These are phyloP conservation scores for Digitaria exilis DNA, from an alignment of 202 grass and related monocot genomes.

Conservation along the genomic window DNA sequence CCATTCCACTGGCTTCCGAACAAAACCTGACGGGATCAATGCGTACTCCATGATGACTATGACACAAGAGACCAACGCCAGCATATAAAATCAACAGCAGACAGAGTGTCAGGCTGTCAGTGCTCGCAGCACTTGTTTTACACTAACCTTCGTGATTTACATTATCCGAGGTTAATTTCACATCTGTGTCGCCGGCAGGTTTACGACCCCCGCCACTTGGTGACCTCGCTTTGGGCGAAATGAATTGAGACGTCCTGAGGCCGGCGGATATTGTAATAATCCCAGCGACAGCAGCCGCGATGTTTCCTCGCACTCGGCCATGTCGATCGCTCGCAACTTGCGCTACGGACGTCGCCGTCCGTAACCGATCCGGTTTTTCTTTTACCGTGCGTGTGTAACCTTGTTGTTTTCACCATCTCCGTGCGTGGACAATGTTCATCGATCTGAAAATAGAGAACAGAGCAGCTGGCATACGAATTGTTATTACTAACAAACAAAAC, in stretches of 20 bases:
- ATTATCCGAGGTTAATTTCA: background rate
- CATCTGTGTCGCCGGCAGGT: background rate
- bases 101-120: background rate
- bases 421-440: background rate
- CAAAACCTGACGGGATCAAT: no score
- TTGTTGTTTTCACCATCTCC: background rate
- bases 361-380: background rate
- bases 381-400: background rate
- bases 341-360: background rate
- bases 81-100: background rate
- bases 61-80: no score
- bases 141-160: background rate
- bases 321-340: background rate
- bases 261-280: background rate
- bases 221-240: background rate
- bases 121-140: background rate
- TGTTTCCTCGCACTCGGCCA: background rate
- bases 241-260: background rate
- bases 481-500: background rate
- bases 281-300: constrained; percentile 22
- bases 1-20: no score
- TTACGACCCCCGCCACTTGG: background rate
- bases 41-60: no score
- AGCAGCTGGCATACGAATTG: background rate
- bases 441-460: background rate